These are phyloP conservation scores for Nicotiana rustica DNA, from an alignment of 305 asterid genomes.

Conservation along the genomic window DNA sequence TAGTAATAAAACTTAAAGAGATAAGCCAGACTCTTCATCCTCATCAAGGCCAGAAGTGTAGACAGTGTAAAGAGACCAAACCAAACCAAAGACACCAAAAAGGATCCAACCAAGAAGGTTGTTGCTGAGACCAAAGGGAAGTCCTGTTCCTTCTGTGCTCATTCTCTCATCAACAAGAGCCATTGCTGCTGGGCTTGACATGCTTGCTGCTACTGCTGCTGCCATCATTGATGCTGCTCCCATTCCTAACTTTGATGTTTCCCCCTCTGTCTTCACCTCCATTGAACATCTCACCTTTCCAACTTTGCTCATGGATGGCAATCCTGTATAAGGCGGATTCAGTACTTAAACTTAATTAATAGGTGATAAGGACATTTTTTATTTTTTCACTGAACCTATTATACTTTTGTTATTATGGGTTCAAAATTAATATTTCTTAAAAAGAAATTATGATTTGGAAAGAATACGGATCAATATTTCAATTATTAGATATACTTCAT, in stretches of 20 bases:
- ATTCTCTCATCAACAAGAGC: slow-evolving; percentile 93
- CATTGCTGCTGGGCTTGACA: slow-evolving; percentile 81
- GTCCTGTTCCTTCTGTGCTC: slow-evolving; percentile 99
- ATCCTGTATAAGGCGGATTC: slow-evolving; percentile 45
- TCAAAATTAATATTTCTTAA: neutral
- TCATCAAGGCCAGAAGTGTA: slow-evolving; percentile 75
- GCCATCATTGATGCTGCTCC: slow-evolving; percentile 65
- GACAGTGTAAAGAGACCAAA: slow-evolving; percentile 71
- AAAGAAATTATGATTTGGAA: neutral
- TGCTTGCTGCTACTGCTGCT: slow-evolving; percentile 67
- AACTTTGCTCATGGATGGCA: slow-evolving; percentile 62
- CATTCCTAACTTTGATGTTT: slow-evolving; percentile 60
- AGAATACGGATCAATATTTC: neutral
- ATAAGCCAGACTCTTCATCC: slow-evolving; percentile 92
- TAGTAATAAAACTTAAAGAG: slow-evolving; percentile 53
- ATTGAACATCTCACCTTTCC: slow-evolving; percentile 74
- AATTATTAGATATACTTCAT: no score
- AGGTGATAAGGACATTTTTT: no score
- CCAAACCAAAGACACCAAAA: slow-evolving; percentile 77
- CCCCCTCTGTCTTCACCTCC: slow-evolving; percentile 47
- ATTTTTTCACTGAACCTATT: neutral
- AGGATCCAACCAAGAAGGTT: slow-evolving; percentile 86
- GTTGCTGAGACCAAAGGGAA: slow-evolving; percentile 92
- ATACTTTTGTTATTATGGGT: neutral
- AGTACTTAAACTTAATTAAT: neutral